Base-by-base conservation (phyloP, 352 stramenopile species). In the Phytophthora podocarpi region DNA sequence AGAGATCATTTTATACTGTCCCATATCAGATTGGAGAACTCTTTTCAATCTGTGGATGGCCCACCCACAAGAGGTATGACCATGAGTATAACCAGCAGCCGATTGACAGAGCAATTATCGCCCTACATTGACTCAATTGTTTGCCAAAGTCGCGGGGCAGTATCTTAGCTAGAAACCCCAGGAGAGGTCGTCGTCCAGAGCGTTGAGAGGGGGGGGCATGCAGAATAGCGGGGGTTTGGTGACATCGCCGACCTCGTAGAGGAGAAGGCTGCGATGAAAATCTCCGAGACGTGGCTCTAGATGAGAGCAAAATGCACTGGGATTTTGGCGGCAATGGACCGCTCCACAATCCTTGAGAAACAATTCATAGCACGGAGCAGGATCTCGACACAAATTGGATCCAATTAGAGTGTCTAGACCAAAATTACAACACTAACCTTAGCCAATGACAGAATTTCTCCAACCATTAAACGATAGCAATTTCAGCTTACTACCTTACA, bases 221-320 rank as follows among this genome's bases (percentile, higher is more conserved):
- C n/a, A n/a, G n/a, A n/a, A n/a, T n/a, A n/a, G n/a, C n/a, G n/a
- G n/a, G n/a, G n/a, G n/a, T n/a, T n/a, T n/a, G n/a, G n/a, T n/a
- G n/a, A 37, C 51, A 1, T 20, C 21, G 28, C 23, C 15, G 11
- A 60, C 30, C 16, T 48, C 42, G 18, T 42, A 56, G 15, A 49
- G 16, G 24, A n/a, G 5, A 63, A 63, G 21, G 56, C 36, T 5
- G 54, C 54, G 23, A 55, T 16, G 42, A 48, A 63, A 9, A 48
- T n/a, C 31, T 55, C 41, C 7, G 26, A 63, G 4, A n/a, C 26
- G 24, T 63, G 54, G 27, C 24, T 56, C 32, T 15, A 63, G n/a
- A n/a, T n/a, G n/a, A n/a, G n/a, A n/a, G n/a, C n/a, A n/a, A n/a
- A n/a, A n/a, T n/a, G n/a, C n/a, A n/a, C n/a, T n/a, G n/a, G n/a